Base-by-base conservation (phyloP, 2,329 filamentous ascomycete genomes). In the Ampelomyces quisqualis region DNA sequence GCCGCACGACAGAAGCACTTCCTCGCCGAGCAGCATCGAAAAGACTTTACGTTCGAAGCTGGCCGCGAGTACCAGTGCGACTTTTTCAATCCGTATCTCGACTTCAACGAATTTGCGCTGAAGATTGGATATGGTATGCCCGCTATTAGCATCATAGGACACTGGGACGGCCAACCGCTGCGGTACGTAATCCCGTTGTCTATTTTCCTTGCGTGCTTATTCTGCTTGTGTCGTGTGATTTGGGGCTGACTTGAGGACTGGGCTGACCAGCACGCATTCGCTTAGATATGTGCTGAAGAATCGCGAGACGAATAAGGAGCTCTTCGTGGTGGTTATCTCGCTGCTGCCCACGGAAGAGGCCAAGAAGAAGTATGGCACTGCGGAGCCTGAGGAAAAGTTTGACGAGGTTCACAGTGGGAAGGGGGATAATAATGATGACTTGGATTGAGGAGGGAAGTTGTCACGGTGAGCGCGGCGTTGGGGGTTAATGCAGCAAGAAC, bases 261-360 rank as follows among this genome's bases (percentile, higher is more conserved):
- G 9, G 50, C 64, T 66, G 57, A 64, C 58, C 78, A 80, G 86
- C 76, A 85, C 87, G 74, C 88, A 94, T 72, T 78, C 83, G 55
- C 80, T 94, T 72, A 90, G 90, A 78, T 96, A 97, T 70, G 88
- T 94, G 43, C 78, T 97, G 62, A 91, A 90, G 64, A 87, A 96
- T 69, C 81, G 81, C 46, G 69, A 75, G 15, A 91, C 87, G 0
- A 80, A 80, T 33, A 79, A 87, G 22, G 78, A 88, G 11, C 88
- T 95, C 56, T 81, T 95, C 20, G 88, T 91, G 31, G 75, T 97
- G 11, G 70, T 89, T 4, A 91, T 97, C 65, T 85, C 84, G 13
- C 74, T 96, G 3, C 77, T 93, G 45, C 78, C 84, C 7, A 82
- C 80, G 40, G 82, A 87, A 32, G 76, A 85, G 29, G 63, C 52